Evolutionary conservation across 2,329 filamentous ascomycete genomes (phyloP), one percentile per base, ranked within the genome.

Genomic region (Colletotrichum orbiculare): DNA sequence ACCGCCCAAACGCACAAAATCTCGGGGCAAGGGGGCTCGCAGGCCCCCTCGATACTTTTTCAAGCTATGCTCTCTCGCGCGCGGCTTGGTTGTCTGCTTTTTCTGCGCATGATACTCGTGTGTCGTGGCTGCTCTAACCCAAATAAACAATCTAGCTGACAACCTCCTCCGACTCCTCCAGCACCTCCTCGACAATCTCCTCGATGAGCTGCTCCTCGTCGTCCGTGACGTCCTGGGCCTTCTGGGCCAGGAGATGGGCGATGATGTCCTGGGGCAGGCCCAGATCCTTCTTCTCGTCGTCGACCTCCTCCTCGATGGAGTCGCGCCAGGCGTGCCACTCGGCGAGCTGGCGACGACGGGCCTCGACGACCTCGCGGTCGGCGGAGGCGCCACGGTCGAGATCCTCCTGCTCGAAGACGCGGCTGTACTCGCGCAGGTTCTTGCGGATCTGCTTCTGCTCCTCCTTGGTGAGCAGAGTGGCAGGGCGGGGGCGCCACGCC

Each of bases 391-490:
- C 94, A 75, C 95, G 94, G 76, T 96, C 94, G 69, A 91, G 88
- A 79, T 99, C 96, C 77, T 97, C 91, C 81, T 97, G 93, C 72
- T 99, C 96, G 78, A 99, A 99, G 70, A 92, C 85, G 76, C 93
- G 92, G 78, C 90, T 93, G 88, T 97, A 99, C 80, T 98, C 96
- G 71, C 95, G 92, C 60, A 99, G 89, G 81, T 97, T 99, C 88
- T 97, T 97, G 83, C 96, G 95, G 74, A 98, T 93, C 74, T 91
- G 87, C 86, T 97, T 97, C 84, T 98, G 96, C 84, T 99, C 95
- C 69, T 98, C 95, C 83, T 97, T 97, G 78, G 87, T 90, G 63
- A 99, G 91, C 68, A 99, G 88, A n/a, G 93, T 96, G 8, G 92
- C 78, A 17, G 96, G 96, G 47, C 96, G 91, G 17, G 96, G 96